phyloP scores from a whole-genome alignment of 2,329 filamentous ascomycete species.

The Ilyonectria destructans region DNA sequence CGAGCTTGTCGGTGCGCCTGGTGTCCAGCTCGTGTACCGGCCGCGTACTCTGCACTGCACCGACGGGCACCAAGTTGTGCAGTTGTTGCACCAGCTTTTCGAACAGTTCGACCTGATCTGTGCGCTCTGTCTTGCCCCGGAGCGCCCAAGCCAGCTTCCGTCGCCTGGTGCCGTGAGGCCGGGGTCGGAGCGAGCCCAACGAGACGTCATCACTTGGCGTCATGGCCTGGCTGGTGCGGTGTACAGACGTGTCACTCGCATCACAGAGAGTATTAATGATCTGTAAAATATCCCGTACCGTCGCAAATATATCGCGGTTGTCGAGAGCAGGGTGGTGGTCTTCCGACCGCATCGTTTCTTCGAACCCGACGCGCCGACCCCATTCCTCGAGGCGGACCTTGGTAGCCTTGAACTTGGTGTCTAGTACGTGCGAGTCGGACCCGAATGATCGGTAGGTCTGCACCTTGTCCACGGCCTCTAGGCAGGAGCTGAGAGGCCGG shows the following conservation, averaged over 20 bases:
- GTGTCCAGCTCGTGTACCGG: slow-evolving; percentile 1
- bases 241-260: too few species aligned
- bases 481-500: not conserved
- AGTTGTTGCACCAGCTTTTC: slow-evolving; percentile 19
- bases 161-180: not conserved
- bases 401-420: too few species aligned
- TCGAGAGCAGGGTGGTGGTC: not conserved
- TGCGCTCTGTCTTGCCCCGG: slow-evolving; percentile 16
- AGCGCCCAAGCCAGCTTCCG: slow-evolving; percentile 16
- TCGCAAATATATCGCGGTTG: not conserved
- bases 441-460: too few species aligned
- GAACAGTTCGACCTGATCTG: slow-evolving; percentile 16
- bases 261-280: too few species aligned
- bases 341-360: not conserved
- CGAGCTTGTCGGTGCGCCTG: not conserved
- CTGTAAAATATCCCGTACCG: too few species aligned
- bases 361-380: not conserved
- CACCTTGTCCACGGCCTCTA: not conserved
- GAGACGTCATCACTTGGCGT: too few species aligned
- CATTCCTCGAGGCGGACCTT: not conserved
- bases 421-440: too few species aligned
- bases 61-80: slow-evolving; percentile 14
- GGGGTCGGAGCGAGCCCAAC: not conserved
- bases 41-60: slow-evolving; percentile 12
- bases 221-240: too few species aligned